Percentiles rank a stretch among this genome's conserved stretches.
Conservation (phyloP, 495 filamentous ascomycete species). For the Astrothelium subdiscretum region DNA sequence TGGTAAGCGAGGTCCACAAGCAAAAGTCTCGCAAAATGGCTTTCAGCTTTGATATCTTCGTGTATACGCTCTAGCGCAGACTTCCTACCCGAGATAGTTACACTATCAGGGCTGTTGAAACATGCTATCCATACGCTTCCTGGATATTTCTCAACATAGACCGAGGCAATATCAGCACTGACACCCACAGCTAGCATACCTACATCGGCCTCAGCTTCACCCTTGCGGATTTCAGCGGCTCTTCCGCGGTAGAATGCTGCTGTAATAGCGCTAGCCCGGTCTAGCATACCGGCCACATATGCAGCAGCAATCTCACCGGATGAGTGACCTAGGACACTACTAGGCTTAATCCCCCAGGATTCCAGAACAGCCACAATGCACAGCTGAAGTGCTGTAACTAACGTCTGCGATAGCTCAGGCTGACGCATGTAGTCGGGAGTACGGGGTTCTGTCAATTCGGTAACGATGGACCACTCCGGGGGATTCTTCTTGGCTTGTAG, state of each 20-base stretch:
- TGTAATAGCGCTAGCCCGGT: constrained; percentile 32
- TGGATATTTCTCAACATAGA: background rate
- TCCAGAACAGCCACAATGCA: constrained; percentile 16
- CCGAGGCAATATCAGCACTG: background rate
- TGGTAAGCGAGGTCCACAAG: constrained; percentile 26
- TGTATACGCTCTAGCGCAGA: constrained; percentile 5
- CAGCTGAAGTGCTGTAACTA: constrained; percentile 19
- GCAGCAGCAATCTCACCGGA: constrained; percentile 54
- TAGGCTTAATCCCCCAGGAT: constrained; percentile 20
- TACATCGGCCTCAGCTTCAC: background rate
- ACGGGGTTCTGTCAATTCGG: background rate
- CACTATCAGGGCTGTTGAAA: constrained; percentile 25
- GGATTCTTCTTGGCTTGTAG: background rate
- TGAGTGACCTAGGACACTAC: constrained; percentile 45
- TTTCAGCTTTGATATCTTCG: background rate
- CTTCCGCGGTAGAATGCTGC: constrained; percentile 33
- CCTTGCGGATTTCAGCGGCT: background rate
- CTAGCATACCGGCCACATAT: constrained; percentile 42
- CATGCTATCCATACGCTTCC: constrained; percentile 17
- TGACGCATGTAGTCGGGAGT: constrained; percentile 2
- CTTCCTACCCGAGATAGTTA: constrained; percentile 24
- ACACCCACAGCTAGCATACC: background rate
- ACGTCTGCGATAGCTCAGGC: constrained; percentile 15
- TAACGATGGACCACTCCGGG: background rate
- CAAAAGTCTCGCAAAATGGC: constrained; percentile 1